Conservation (phyloP, 1,284 basidiomycete genomes). For the Peniophora sp. region DNA sequence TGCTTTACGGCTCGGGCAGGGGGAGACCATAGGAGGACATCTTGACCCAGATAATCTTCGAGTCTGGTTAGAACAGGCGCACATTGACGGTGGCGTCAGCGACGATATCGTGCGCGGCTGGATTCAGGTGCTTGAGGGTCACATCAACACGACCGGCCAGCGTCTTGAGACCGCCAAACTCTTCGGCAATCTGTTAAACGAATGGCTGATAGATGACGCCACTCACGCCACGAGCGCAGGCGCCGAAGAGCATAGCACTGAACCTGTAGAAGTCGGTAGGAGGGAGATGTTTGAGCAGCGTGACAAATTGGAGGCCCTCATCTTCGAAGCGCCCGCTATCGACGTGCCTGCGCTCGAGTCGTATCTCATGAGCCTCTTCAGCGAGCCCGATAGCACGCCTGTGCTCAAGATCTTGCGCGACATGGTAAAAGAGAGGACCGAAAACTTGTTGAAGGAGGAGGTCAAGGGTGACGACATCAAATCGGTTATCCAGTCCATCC, state of each 20-base stretch:
- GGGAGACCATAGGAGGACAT: neutral
- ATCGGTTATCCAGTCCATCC: slow-evolving; percentile 24
- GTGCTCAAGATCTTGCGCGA: slow-evolving; percentile 21
- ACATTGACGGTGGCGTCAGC: neutral
- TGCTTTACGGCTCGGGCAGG: too few species aligned
- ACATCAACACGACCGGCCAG: slow-evolving; percentile 26
- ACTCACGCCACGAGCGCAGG: slow-evolving; percentile 19
- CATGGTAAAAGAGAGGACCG: slow-evolving; percentile 19
- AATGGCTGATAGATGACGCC: slow-evolving; percentile 36
- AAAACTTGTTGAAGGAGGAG: slow-evolving; percentile 14
- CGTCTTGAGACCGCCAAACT: slow-evolving; percentile 33
- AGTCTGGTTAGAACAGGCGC: neutral
- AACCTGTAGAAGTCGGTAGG: slow-evolving; percentile 26
- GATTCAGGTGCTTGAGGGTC: slow-evolving; percentile 27
- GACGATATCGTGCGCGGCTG: slow-evolving; percentile 12
- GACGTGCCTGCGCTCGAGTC: slow-evolving; percentile 22
- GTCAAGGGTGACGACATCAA: slow-evolving; percentile 21
- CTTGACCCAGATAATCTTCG: neutral
- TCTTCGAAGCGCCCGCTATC: slow-evolving; percentile 27
- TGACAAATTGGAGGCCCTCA: slow-evolving; percentile 28
- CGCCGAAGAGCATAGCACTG: slow-evolving; percentile 2
- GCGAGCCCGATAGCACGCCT: slow-evolving; percentile 19
- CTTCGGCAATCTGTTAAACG: slow-evolving; percentile 32
- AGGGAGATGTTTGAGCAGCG: slow-evolving; percentile 35
- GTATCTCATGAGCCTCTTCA: slow-evolving; percentile 29